Base-by-base conservation (phyloP, 148 eudicot genomes). In the Camellia sinensis region DNA sequence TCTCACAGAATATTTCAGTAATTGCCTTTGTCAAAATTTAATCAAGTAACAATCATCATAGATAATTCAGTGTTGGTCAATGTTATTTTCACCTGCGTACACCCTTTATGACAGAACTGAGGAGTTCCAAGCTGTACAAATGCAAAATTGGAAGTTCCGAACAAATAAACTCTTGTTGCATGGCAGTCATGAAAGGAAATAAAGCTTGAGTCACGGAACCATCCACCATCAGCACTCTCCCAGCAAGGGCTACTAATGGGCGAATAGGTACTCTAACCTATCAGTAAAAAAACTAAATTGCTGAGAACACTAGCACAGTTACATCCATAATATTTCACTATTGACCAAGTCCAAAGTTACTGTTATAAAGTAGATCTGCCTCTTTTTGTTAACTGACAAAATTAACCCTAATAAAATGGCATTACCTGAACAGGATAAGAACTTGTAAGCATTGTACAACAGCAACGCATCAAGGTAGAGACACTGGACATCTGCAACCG, bases 101-200 rank as follows among this genome's bases (percentile, higher is more conserved):
- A 48, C 91, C 91, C 71, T 88, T 89, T 61, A 91, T 85, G 71
- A 92, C 73, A 77, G 94, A 90, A 71, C 78, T 71, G 74, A 96
- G 90, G 76, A 92, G 83, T 66, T 92, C 95, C 86, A 96, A 74
- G 82, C 91, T 80, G 75, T 71, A 79, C 61, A 77, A 76, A 80
- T 96, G 99, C 77, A 93, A 81, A 81, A 78, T 77, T 13, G 95
- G 99, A 86, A 93, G 97, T 76, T 96, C 92, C 46, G 89, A 91
- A 82, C 95, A 91, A 50, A 93, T 85, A 73, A 80, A 82, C 69
- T 93, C 99, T 88, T 92, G 97, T 79, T 91, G 95, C 95, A 91
- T 91, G 29, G 91, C 80, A 80, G 90, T 89, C 79, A 87, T 90
- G 74, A 87, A 86, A 46, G 90, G 90, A 59, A 78, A 86, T 37